Evolutionary conservation across 805 yeast species (phyloP), one percentile per base, ranked within the genome.

Genomic region (Candida insectalens): DNA sequence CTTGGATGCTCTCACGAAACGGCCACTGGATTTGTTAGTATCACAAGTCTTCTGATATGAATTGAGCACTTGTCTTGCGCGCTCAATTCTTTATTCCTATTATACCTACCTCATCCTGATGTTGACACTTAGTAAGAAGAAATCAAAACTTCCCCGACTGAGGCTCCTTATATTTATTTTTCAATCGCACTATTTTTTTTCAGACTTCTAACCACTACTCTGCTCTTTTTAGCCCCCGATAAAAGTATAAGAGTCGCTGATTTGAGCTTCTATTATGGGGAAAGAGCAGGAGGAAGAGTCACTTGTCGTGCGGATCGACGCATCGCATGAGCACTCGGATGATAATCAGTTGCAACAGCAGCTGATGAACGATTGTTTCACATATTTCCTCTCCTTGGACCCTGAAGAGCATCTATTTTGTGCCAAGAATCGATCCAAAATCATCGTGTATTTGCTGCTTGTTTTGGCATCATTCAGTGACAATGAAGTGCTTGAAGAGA

Each of bases 1-100:
- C 56, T 92, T 92, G 7, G 97, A 89, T 16, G 96, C 95, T 62
- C 97, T 83, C 28, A 92, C 96, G 55, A 88, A 87, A 59, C 82
- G 77, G 23, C 87, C 87, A 60, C 87, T 79, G 26, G n/a, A 19
- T 19, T 17, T 10, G 27, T 25, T 25, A 25, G 27, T 25, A 25
- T 13, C 6, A 13, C 10, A 6, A 8, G n/a, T 25, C 7, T 7
- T 10, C n/a, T 21, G 10, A 10, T 21, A 10, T 8, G 7, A 21
- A 8, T 10, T 21, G 23, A 10, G 23, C 7, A 21, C 10, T 21
- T 21, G 7, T 21, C 23, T 21, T 21, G 10, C n/a, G n/a, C n/a
- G n/a, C n/a, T n/a, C n/a, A n/a, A n/a, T n/a, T n/a, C n/a, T n/a
- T n/a, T n/a, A n/a, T n/a, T n/a, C n/a, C n/a, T n/a, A n/a, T n/a